Conservation (phyloP, 164 flowering plant genomes). For the Tetrastigma voinierianum region DNA sequence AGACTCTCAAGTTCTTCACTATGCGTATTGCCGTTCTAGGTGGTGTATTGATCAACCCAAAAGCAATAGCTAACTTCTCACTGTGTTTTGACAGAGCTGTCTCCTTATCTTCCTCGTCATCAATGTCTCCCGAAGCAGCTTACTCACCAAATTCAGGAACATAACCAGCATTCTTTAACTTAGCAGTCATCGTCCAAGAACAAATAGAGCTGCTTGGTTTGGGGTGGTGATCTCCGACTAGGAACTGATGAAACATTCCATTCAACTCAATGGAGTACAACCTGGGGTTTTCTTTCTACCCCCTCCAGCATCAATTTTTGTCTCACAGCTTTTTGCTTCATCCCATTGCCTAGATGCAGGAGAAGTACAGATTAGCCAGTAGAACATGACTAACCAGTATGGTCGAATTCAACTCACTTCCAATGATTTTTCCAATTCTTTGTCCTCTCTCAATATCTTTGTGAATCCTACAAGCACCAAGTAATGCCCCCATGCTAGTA, state of each 20-base stretch:
- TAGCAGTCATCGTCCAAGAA: constrained; percentile 41
- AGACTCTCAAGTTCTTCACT: constrained; percentile 57
- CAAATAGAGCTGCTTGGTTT: constrained; percentile 36
- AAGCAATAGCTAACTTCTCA: constrained; percentile 53
- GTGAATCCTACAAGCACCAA: constrained; percentile 48
- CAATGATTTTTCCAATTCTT: constrained; percentile 30
- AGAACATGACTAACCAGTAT: constrained; percentile 44
- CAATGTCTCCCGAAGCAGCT: constrained; percentile 53
- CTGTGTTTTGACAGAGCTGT: constrained; percentile 42
- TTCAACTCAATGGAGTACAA: constrained; percentile 48
- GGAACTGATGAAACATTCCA: constrained; percentile 45
- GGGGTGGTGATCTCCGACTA: constrained; percentile 55
- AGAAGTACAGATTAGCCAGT: constrained; percentile 46
- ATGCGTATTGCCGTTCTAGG: constrained; percentile 40
- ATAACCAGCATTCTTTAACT: constrained; percentile 43
- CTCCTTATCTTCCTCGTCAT: constrained; percentile 53
- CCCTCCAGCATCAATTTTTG: constrained; percentile 26
- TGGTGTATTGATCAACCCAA: constrained; percentile 45
- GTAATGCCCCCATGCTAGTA: constrained; percentile 46
- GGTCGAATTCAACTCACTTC: constrained; percentile 28
- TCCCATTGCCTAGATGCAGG: constrained; percentile 42
- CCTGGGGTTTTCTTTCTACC: constrained; percentile 48
- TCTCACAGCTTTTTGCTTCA: constrained; percentile 34
- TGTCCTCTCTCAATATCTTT: constrained; percentile 36
- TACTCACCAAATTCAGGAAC: constrained; percentile 36